phyloP scores from a whole-genome alignment of 306 rosid genomes.

The Sindora glabra region DNA sequence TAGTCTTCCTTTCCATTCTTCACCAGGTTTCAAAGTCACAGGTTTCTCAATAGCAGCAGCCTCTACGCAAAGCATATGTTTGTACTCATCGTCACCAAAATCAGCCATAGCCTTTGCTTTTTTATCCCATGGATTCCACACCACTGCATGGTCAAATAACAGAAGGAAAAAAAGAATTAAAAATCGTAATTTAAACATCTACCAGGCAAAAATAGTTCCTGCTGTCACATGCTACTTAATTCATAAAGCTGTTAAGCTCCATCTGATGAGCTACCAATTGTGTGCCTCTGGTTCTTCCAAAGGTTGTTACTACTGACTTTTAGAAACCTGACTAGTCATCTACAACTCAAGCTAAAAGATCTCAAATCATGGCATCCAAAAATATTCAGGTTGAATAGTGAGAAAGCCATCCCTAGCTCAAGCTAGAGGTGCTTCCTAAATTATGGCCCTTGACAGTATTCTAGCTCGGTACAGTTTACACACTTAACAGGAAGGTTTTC shows the following conservation, averaged over 20 bases:
- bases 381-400: background rate
- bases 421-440: background rate
- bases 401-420: slow-evolving; percentile 9
- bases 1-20: slow-evolving; percentile 93
- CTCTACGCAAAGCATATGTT: slow-evolving; percentile 90
- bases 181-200: background rate
- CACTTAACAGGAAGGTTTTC: background rate
- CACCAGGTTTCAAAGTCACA: slow-evolving; percentile 91
- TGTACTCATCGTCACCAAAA: slow-evolving; percentile 97
- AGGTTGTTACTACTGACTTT: background rate
- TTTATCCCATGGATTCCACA: slow-evolving; percentile 99
- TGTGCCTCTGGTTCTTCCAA: slow-evolving; percentile 6
- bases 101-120: slow-evolving; percentile 91
- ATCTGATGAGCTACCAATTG: slow-evolving; percentile 6
- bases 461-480: background rate
- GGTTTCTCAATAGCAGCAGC: slow-evolving; percentile 78
- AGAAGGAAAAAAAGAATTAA: background rate
- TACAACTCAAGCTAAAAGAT: background rate
- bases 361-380: background rate
- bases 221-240: background rate
- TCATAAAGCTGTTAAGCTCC: background rate
- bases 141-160: slow-evolving; percentile 47
- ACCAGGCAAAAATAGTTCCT: background rate
- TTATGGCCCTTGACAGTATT: background rate
- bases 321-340: background rate